Percentiles rank a stretch among this genome's conserved stretches.
phyloP scores from a whole-genome alignment of 257 asterid species.

The Datura wrightii region DNA sequence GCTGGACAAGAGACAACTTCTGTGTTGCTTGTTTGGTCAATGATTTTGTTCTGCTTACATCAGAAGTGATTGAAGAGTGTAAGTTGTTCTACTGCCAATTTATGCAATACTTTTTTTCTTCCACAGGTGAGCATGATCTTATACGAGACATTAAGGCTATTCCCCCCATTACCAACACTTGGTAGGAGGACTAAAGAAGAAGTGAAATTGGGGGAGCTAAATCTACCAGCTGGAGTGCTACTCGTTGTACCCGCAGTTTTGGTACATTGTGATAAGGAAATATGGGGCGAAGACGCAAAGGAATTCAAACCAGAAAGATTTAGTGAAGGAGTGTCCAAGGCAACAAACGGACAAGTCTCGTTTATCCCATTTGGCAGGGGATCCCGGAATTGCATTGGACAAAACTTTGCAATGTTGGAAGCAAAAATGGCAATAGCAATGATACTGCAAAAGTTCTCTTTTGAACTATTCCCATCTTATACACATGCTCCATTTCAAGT shows the following conservation, averaged over 20 bases:
- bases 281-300: conserved; percentile 46
- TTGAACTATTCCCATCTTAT: conserved; percentile 15
- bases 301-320: conserved; percentile 40
- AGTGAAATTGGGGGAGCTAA: conserved; percentile 32
- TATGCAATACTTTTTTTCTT: not conserved
- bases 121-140: not conserved
- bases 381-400: conserved; percentile 43
- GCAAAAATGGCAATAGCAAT: not conserved
- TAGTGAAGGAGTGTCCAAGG: no score
- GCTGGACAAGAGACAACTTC: not conserved
- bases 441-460: not conserved
- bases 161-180: conserved; percentile 36
- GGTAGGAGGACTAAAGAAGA: conserved; percentile 31
- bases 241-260: conserved; percentile 19
- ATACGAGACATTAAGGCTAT: conserved; percentile 7
- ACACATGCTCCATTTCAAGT: conserved; percentile 39
- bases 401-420: conserved; percentile 12
- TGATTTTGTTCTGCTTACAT: not conserved
- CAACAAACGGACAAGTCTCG: conserved; percentile 25
- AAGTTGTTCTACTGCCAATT: not conserved
- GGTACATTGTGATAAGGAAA: conserved; percentile 37
- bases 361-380: conserved; percentile 49
- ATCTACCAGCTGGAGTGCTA: no score
- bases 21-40: not conserved
- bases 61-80: not conserved